Conservation (phyloP, 805 yeast genomes). For the Groenewaldozyma salmanticensis region DNA sequence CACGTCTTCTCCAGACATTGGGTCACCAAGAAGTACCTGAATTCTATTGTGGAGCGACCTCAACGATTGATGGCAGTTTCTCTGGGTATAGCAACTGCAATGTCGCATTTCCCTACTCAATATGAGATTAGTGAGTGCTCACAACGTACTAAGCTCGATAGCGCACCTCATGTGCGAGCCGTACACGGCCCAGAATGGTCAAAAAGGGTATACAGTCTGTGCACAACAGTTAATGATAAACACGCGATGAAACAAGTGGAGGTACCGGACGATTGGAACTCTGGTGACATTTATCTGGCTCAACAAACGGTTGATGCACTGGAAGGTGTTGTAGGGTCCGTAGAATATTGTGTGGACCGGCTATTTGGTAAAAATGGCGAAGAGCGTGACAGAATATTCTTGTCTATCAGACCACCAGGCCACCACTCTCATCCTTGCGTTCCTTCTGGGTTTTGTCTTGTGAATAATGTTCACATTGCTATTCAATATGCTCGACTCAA, state of each 20-base stretch:
- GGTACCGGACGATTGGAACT: conserved; percentile 73
- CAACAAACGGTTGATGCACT: conserved; percentile 59
- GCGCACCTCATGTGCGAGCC: conserved; percentile 44
- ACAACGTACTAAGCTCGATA: conserved; percentile 37
- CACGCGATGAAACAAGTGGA: conserved; percentile 48
- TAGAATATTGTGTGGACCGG: conserved; percentile 60
- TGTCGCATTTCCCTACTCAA: conserved; percentile 36
- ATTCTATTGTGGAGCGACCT: conserved; percentile 74
- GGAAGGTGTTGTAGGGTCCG: conserved; percentile 68
- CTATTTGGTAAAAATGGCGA: conserved; percentile 28
- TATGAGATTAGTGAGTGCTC: conserved; percentile 41
- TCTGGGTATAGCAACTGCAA: conserved; percentile 70
- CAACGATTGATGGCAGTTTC: conserved; percentile 67
- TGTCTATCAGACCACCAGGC: conserved; percentile 73
- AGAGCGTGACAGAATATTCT: conserved; percentile 40
- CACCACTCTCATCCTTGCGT: conserved; percentile 76
- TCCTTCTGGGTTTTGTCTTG: conserved; percentile 79
- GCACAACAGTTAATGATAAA: conserved; percentile 48
- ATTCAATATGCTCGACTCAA: conserved; percentile 61
- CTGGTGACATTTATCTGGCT: conserved; percentile 70
- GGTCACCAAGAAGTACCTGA: conserved; percentile 57
- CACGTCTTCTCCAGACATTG: conserved; percentile 70
- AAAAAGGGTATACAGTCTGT: conserved; percentile 42
- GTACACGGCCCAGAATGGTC: conserved; percentile 78
- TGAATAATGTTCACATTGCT: conserved; percentile 74